phyloP scores from a whole-genome alignment of 2,329 filamentous ascomycete species.

The Botrytis elliptica region DNA sequence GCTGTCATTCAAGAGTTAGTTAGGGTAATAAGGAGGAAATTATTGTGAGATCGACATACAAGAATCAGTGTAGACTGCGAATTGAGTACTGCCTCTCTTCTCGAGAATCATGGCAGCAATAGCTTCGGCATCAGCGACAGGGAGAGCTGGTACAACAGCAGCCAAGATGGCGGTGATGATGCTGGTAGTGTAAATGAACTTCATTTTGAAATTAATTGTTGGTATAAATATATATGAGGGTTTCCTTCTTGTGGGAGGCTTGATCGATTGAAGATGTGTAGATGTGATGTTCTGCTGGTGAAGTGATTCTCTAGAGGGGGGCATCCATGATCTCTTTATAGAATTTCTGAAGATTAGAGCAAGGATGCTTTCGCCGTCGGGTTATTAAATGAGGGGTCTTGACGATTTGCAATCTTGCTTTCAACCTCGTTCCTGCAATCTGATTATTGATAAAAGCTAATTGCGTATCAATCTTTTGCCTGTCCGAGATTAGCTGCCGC shows the following conservation, averaged over 20 bases:
- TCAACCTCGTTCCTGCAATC: not conserved
- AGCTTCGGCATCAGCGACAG: not conserved
- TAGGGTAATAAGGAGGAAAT: too few species aligned
- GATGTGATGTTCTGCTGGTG: not conserved
- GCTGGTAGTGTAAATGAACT: slow-evolving; percentile 16
- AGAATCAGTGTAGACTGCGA: slow-evolving; percentile 13
- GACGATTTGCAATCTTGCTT: not conserved
- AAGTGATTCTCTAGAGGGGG: not conserved
- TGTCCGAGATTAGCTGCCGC: not conserved
- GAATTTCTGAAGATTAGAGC: not conserved
- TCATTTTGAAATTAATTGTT: not conserved
- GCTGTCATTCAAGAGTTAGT: not conserved
- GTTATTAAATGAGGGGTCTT: not conserved
- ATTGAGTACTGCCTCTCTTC: slow-evolving; percentile 9
- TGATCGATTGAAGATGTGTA: not conserved
- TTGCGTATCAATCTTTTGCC: not conserved
- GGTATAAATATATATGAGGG: not conserved
- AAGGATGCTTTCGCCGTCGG: not conserved
- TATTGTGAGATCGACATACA: not conserved
- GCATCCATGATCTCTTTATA: slow-evolving; percentile 3
- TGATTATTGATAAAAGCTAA: slow-evolving; percentile 12
- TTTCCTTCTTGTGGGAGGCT: not conserved
- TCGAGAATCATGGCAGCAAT: not conserved
- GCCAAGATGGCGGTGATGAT: slow-evolving; percentile 16
- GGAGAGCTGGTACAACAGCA: not conserved